These are phyloP conservation scores for Mortierella sp. DNA, from an alignment of 371 early-diverging fungal species.

Conservation along the genomic window DNA sequence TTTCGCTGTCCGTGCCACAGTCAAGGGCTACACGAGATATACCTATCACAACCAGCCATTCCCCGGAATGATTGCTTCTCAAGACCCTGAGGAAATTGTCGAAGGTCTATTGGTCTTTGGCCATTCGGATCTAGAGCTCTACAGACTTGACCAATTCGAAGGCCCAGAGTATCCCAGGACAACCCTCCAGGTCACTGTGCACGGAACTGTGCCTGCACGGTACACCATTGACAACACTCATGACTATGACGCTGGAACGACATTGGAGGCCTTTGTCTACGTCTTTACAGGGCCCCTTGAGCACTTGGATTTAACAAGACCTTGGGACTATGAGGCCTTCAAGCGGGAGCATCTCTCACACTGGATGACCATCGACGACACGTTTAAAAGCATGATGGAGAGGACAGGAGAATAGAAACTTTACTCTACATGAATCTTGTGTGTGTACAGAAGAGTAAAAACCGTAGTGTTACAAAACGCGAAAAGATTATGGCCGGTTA, in stretches of 20 bases:
- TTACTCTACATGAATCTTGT: not conserved
- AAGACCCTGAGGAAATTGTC: slow-evolving; percentile 16
- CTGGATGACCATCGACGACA: slow-evolving; percentile 26
- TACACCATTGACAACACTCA: slow-evolving; percentile 2
- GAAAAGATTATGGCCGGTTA: not conserved
- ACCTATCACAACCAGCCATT: slow-evolving; percentile 43
- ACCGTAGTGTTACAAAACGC: not conserved
- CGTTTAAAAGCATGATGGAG: slow-evolving; percentile 27
- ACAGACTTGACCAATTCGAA: slow-evolving; percentile 39
- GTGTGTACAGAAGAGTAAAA: not conserved
- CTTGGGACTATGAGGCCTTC: slow-evolving; percentile 45
- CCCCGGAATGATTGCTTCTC: slow-evolving; percentile 33
- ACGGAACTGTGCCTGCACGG: slow-evolving; percentile 15
- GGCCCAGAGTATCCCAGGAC: slow-evolving; percentile 37
- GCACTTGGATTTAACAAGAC: slow-evolving; percentile 22
- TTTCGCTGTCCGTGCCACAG: slow-evolving; percentile 19
- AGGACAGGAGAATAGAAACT: slow-evolving; percentile 9
- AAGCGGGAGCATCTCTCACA: slow-evolving; percentile 23
- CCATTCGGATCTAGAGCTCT: slow-evolving; percentile 28
- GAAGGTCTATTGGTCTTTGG: slow-evolving; percentile 42
- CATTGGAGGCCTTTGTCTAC: slow-evolving; percentile 24
- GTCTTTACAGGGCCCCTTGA: slow-evolving; percentile 22
- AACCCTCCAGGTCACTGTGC: slow-evolving; percentile 7
- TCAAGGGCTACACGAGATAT: slow-evolving; percentile 37
- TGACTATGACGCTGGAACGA: slow-evolving; percentile 12